phyloP scores from a whole-genome alignment of 768 basidiomycete species.

The Punctularia strigosozonata region DNA sequence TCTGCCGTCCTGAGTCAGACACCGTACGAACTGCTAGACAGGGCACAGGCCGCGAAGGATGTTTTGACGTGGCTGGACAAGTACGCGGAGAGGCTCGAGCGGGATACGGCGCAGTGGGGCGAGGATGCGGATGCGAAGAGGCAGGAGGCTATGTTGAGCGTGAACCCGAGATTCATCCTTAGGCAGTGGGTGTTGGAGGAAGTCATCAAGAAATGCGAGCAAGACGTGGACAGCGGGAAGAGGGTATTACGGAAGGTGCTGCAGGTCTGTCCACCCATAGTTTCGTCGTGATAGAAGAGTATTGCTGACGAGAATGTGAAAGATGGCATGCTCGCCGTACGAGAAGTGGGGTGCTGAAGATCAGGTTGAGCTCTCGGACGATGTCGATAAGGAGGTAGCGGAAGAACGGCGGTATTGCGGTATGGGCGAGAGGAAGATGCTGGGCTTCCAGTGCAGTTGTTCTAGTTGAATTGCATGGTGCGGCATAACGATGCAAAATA shows the following conservation, averaged over 20 bases:
- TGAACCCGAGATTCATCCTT: slow-evolving; percentile 87
- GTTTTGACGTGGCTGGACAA: slow-evolving; percentile 54
- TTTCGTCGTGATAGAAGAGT: not conserved
- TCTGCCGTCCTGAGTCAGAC: slow-evolving; percentile 32
- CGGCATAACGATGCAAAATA: too few species aligned
- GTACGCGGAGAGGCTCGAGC: slow-evolving; percentile 38
- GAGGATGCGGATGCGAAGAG: slow-evolving; percentile 30
- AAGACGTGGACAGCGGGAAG: slow-evolving; percentile 50
- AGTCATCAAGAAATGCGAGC: slow-evolving; percentile 67
- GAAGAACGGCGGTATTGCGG: slow-evolving; percentile 73
- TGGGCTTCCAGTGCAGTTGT: slow-evolving; percentile 92
- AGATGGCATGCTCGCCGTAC: slow-evolving; percentile 87
- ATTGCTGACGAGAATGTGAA: slow-evolving; percentile 4
- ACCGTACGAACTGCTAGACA: slow-evolving; percentile 31
- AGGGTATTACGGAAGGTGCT: slow-evolving; percentile 69
- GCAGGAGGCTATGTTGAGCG: slow-evolving; percentile 35
- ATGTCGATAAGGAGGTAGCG: slow-evolving; percentile 42
- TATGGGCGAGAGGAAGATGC: slow-evolving; percentile 59
- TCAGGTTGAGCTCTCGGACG: slow-evolving; percentile 23
- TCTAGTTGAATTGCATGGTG: slow-evolving; percentile 44
- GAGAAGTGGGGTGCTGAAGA: slow-evolving; percentile 79
- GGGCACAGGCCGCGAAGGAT: slow-evolving; percentile 32
- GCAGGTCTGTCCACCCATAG: slow-evolving; percentile 49
- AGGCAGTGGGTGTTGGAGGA: slow-evolving; percentile 97
- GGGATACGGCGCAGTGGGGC: slow-evolving; percentile 14